Percentiles rank a stretch among this genome's conserved stretches.
phyloP scores from a whole-genome alignment of 2,329 filamentous ascomycete species.

The Fusarium penzigii region DNA sequence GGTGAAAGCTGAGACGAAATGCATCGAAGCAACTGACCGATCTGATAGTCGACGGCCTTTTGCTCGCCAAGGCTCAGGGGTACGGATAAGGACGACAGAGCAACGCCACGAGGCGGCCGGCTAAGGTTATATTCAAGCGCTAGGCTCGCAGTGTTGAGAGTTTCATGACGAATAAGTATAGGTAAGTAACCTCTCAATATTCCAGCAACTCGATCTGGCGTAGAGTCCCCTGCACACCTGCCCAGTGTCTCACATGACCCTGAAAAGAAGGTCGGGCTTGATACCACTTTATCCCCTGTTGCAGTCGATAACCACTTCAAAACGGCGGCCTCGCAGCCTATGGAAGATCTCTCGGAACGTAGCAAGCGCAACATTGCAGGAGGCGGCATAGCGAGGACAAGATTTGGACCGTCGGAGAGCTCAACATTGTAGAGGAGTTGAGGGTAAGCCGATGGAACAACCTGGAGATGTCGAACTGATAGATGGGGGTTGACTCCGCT shows the following conservation, averaged over 20 bases:
- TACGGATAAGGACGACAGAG: constrained; percentile 38
- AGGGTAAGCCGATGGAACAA: constrained; percentile 38
- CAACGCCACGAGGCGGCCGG: constrained; percentile 37
- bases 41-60: constrained; percentile 45
- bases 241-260: constrained; percentile 2
- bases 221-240: constrained; percentile 1
- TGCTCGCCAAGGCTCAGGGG: constrained; percentile 39
- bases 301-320: constrained; percentile 45
- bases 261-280: not conserved
- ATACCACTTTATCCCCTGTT: constrained; percentile 13
- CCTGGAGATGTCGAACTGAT: constrained; percentile 26
- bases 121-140: constrained; percentile 46
- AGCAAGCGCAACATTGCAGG: constrained; percentile 45
- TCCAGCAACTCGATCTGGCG: constrained; percentile 2
- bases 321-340: constrained; percentile 46
- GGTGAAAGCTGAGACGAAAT: constrained; percentile 48
- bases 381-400: constrained; percentile 47
- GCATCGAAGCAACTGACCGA: constrained; percentile 46
- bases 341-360: constrained; percentile 47
- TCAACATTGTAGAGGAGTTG: constrained; percentile 46
- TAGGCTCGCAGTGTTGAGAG: constrained; percentile 24
- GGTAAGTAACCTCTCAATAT: constrained; percentile 40
- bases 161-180: constrained; percentile 41
- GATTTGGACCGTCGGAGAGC: constrained; percentile 41
- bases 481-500: constrained; percentile 24